Base-by-base conservation (phyloP, 1,284 basidiomycete genomes). In the Rhizopogon parksii region DNA sequence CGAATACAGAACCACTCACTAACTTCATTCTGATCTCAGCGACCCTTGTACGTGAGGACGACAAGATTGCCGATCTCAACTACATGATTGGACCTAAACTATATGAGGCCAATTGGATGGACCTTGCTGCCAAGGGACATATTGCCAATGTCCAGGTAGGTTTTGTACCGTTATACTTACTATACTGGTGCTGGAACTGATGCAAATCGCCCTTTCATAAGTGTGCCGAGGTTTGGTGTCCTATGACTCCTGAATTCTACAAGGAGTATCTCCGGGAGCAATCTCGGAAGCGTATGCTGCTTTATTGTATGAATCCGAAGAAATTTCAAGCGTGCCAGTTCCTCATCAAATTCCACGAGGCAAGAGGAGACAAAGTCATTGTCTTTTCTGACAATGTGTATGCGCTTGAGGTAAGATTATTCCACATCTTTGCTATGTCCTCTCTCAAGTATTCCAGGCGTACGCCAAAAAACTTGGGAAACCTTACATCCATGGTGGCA, bases 81-180 rank as follows among this genome's bases (percentile, higher is more conserved):
- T 99, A 98, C 66, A 90, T 99, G 80, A 98, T 99, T 64, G 96
- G 96, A 1, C 96, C 96, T 3, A 99, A 99, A 72, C 78, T 99
- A 40, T 99, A 99, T 68, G 96, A 99, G 71, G 96, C 96, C 6
- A 99, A 99, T 68, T 99, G 96, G 96, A 99, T 99, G 95, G 96
- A 99, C 69, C 82, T 99, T 58, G 96, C 96, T 30, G 93, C 93
- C 53, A 98, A 99, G 69, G 96, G 96, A 0, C 96, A 99, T 68
- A 99, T 99, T 64, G 96, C 96, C 4, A 99, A 96, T 59, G 96
- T 99, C 17, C 96, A 98, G 80, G 91, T 91, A 67, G 56, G 78
- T 62, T 42, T 51, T 34, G 35, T 49, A 48, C 17, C 40, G 40
- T 8, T 37, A 42, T 42, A 51, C 55, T 15, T 36, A 30, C 30